Base-by-base conservation (phyloP, 306 rosid genomes). In the Lathyrus tuberosus region DNA sequence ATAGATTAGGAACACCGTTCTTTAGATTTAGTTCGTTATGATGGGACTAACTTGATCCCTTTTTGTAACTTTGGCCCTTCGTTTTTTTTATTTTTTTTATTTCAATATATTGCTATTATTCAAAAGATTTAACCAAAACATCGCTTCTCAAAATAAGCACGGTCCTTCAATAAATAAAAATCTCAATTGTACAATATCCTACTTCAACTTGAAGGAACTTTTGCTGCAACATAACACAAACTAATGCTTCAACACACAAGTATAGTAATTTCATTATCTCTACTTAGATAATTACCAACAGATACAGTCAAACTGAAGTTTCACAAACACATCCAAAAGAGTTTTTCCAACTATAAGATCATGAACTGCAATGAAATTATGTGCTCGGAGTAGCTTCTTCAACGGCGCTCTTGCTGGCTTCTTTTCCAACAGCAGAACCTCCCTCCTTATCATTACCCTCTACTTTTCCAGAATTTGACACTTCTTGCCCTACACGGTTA, bases 331-430 rank as follows among this genome's bases (percentile, higher is more conserved):
- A 54, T 74, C 64, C 46, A 62, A 64, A 78, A 20, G 22, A 20
- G 22, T 20, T 20, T 20, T 20, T 20, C 22, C 22, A 20, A 20
- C 1, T 20, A 20, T 20, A 20, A 20, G 22, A 20, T 73, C 37
- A 26, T 69, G 47, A 72, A 64, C 79, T 52, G 44, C 69, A 28
- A 62, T 48, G 8, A 43, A 10, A 60, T 83, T 40, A 92, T 83
- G 85, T 72, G 90, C 87, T 87, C 4, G 86, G 46, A 10, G 88
- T 76, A 58, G 87, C 84, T 70, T 79, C 91, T 63, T 26, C 86
- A 49, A 67, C 67, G 12, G 67, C 38, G 14, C 65, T 66, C 48
- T 65, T 62, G 41, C 66, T 62, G 6, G 56, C 48, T 62, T 37
- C 31, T 38, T 60, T 24, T 17, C 57, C 57, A 51, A 51, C 57